Evolutionary conservation across 2,329 filamentous ascomycete species (phyloP).

Genomic region (Aspergillus calidoustus): DNA sequence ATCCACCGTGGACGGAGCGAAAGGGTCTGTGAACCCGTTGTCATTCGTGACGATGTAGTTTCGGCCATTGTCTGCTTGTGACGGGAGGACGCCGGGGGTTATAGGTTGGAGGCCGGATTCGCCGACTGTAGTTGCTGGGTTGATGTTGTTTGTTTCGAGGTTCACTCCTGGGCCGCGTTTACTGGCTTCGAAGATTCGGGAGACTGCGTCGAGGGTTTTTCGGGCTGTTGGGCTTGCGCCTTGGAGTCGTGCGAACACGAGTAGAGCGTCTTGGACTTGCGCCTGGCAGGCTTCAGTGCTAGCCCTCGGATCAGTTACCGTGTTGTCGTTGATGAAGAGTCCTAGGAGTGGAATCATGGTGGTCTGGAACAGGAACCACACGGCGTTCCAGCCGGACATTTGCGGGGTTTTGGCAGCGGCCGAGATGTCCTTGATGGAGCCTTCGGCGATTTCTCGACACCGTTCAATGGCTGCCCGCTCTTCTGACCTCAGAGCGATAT

Average conservation of each 20-base stretch:
- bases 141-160: constrained; percentile 19
- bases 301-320: constrained; percentile 63
- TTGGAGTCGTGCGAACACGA: constrained; percentile 56
- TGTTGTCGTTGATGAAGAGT: constrained; percentile 59
- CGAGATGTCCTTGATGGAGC: constrained; percentile 74
- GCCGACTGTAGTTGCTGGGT: constrained; percentile 22
- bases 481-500: constrained; percentile 58
- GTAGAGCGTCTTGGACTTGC: constrained; percentile 57
- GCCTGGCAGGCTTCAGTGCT: constrained; percentile 56
- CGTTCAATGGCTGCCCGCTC: constrained; percentile 71
- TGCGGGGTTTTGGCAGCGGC: constrained; percentile 72
- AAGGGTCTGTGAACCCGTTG: constrained; percentile 30
- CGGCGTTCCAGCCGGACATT: constrained; percentile 79
- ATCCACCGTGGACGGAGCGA: constrained; percentile 32
- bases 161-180: constrained; percentile 34
- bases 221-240: constrained; percentile 68
- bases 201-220: constrained; percentile 66
- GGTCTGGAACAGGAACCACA: constrained; percentile 81
- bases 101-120: constrained; percentile 18
- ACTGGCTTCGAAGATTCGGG: constrained; percentile 65
- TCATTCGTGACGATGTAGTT: constrained; percentile 25
- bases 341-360: constrained; percentile 78
- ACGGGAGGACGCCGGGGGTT: constrained; percentile 18
- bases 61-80: constrained; percentile 26
- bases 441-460: constrained; percentile 70